These are phyloP conservation scores for Sclerospora graminicola DNA, from an alignment of 352 stramenopile species.

Conservation along the genomic window DNA sequence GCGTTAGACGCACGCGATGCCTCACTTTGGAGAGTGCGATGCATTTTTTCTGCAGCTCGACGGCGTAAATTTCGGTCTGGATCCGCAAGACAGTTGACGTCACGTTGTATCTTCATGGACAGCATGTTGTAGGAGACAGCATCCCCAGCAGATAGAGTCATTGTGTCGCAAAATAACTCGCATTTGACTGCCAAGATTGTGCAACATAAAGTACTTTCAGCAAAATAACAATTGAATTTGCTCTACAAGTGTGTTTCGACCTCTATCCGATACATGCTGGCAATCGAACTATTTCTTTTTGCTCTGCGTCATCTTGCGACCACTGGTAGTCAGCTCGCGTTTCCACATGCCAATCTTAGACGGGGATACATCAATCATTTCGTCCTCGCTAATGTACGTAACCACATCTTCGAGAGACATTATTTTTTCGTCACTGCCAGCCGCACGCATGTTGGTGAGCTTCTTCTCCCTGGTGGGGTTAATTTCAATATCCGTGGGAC, in stretches of 20 bases:
- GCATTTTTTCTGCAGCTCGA: constrained; percentile 61
- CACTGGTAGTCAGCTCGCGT: constrained; percentile 52
- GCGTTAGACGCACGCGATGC: constrained; percentile 18
- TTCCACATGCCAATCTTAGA: constrained; percentile 88
- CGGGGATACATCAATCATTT: constrained; percentile 98
- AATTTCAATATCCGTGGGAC: constrained; percentile 93
- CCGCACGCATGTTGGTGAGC: constrained; percentile 93
- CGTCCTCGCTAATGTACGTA: constrained; percentile 95
- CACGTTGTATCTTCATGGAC: constrained; percentile 72
- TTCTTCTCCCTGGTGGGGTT: constrained; percentile 98
- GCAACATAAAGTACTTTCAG: neutral
- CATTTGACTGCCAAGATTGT: too few relatives aligned
- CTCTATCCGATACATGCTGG: neutral
- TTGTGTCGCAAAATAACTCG: too few relatives aligned
- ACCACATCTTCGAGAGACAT: constrained; percentile 97
- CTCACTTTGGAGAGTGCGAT: constrained; percentile 39
- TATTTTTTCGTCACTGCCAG: constrained; percentile 93
- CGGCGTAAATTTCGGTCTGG: constrained; percentile 60
- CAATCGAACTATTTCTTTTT: constrained; percentile 44
- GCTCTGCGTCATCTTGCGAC: constrained; percentile 35
- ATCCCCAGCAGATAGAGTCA: constrained; percentile 40
- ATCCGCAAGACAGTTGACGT: constrained; percentile 73
- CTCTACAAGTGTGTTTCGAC: too few relatives aligned
- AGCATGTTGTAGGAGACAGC: constrained; percentile 46
- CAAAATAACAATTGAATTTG: too few relatives aligned